A percentile compares a stretch with the other conserved stretches of the same genome.
Evolutionary conservation across 2,329 filamentous ascomycete species (phyloP).

Genomic region (Cladosporium sp.): DNA sequence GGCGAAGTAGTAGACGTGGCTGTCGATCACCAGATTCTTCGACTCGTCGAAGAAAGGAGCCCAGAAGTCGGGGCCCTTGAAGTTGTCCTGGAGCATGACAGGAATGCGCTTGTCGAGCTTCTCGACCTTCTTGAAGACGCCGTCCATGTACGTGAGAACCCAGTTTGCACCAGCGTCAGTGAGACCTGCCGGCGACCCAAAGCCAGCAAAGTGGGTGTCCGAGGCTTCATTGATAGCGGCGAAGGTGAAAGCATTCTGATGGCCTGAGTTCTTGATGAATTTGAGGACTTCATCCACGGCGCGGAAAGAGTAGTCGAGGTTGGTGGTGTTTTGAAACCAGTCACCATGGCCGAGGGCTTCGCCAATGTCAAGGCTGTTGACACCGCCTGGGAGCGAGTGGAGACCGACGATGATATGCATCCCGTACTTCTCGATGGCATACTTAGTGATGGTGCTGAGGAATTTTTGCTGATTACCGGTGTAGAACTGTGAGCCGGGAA

Average conservation of each 20-base stretch:
- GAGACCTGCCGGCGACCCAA: conserved; percentile 31
- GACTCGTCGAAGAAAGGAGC: conserved; percentile 22
- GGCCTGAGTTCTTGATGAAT: conserved; percentile 31
- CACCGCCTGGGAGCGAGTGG: conserved; percentile 31
- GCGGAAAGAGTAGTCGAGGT: conserved; percentile 31
- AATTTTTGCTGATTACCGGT: conserved; percentile 30
- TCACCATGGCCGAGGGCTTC: conserved; percentile 27
- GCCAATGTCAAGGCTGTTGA: conserved; percentile 29
- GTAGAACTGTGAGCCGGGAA: conserved; percentile 33
- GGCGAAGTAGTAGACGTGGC: conserved; percentile 32
- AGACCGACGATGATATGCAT: conserved; percentile 37
- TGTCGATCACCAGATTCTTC: conserved; percentile 31
- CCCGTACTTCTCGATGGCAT: conserved; percentile 33
- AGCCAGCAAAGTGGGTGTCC: conserved; percentile 32
- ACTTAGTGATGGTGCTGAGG: conserved; percentile 31
- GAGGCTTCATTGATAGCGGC: conserved; percentile 36
- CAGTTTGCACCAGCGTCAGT: conserved; percentile 28
- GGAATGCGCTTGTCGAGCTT: conserved; percentile 29
- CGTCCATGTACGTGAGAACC: conserved; percentile 33
- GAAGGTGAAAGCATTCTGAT: conserved; percentile 32
- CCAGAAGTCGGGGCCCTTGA: conserved; percentile 28
- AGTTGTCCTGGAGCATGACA: conserved; percentile 33
- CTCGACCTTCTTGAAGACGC: conserved; percentile 23
- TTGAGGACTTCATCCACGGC: conserved; percentile 30
- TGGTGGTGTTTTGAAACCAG: conserved; percentile 36